Percentiles rank a stretch among this genome's conserved stretches.
Conservation (phyloP, 345 rosid genomes). For the Eucalyptus cloeziana region DNA sequence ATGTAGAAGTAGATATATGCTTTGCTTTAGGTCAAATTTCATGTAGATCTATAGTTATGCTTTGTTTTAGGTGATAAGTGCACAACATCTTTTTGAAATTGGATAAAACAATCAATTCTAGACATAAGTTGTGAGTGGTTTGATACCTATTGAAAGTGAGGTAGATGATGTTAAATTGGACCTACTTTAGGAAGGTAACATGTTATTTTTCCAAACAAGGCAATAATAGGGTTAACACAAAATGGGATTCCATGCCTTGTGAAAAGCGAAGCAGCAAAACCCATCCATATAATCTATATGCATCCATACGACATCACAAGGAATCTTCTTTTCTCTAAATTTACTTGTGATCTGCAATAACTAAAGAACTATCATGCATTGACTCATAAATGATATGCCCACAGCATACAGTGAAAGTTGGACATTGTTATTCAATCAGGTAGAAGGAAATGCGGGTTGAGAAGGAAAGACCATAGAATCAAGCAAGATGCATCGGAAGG, state of each 20-base stretch:
- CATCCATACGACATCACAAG: conserved; percentile 93
- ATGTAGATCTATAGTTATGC: too few relatives aligned
- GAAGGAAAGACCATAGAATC: neutral
- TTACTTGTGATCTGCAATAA: conserved; percentile 43
- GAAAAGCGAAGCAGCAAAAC: conserved; percentile 87
- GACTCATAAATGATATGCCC: neutral
- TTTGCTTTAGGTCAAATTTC: too few relatives aligned
- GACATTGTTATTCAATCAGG: neutral
- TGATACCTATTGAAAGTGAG: too few relatives aligned
- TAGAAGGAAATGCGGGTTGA: neutral
- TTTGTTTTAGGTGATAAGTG: too few relatives aligned
- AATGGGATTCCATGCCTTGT: conserved; percentile 33
- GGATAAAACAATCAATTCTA: too few relatives aligned
- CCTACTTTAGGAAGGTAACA: too few relatives aligned
- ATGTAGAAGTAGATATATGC: too few relatives aligned
- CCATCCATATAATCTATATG: conserved; percentile 45
- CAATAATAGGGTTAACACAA: neutral
- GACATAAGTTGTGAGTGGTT: too few relatives aligned
- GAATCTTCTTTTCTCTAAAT: conserved; percentile 59
- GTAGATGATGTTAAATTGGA: too few relatives aligned
- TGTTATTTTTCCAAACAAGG: too few relatives aligned
- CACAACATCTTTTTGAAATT: too few relatives aligned
- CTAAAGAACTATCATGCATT: neutral
- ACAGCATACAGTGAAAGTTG: neutral
- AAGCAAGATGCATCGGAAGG: neutral